These are phyloP conservation scores for Yarrowia sp. DNA, from an alignment of 805 yeast genomes.

Conservation along the genomic window DNA sequence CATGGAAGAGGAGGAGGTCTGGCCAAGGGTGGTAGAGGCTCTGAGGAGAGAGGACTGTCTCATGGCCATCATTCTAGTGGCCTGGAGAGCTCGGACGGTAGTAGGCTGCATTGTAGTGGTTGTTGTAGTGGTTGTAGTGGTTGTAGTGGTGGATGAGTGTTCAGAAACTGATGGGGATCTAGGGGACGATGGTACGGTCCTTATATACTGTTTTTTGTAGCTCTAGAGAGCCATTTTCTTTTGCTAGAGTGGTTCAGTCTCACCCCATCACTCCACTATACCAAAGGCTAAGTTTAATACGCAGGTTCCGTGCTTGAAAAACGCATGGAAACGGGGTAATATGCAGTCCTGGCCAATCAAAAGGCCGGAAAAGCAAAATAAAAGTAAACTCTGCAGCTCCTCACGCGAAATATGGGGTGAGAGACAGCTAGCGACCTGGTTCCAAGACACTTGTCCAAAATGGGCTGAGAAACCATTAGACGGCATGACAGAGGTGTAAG, in stretches of 20 bases:
- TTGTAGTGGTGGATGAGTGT: neutral
- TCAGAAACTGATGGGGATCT: neutral
- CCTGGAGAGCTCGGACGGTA: conserved; percentile 18
- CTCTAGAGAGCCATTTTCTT: too few species aligned
- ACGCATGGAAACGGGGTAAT: neutral
- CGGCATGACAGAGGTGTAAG: neutral
- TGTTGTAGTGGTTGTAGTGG: neutral
- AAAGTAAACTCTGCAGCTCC: neutral
- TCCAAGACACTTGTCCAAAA: neutral
- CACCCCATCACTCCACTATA: conserved; percentile 24
- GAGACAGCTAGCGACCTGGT: neutral
- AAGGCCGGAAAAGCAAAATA: neutral
- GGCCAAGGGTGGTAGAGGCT: neutral
- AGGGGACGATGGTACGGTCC: neutral
- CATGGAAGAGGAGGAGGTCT: neutral
- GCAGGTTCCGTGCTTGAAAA: neutral
- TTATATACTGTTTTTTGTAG: neutral
- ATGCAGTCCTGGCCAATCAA: neutral
- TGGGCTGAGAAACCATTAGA: neutral
- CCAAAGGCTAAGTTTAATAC: too few species aligned
- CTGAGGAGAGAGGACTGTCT: neutral
- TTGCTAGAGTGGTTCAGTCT: neutral
- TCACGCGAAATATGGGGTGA: neutral
- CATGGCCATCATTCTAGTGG: conserved; percentile 18
- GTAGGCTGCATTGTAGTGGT: conserved; percentile 14